Evolutionary conservation across 352 stramenopile genomes (phyloP), one percentile per base, ranked within the genome.

Genomic region (Phytophthora vignae): DNA sequence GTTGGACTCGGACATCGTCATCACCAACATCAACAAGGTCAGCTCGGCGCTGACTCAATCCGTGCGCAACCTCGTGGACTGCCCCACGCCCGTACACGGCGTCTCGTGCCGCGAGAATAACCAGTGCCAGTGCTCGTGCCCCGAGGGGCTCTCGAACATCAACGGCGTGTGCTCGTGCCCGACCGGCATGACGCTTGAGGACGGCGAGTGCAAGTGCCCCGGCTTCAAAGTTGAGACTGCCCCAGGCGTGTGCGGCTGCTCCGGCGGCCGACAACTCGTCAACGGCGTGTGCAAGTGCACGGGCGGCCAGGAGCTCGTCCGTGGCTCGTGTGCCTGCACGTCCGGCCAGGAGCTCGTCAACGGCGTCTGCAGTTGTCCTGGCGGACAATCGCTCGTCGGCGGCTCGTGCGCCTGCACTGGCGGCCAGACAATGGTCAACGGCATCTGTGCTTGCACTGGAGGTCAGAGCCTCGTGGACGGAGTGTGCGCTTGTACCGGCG

Each of bases 1-100:
- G 3, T 17, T 60, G 22, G 36, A 50, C 14, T 60, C 50, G 1
- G 60, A 67, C 36, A 55, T 67, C 14, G 60, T 67, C 21, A 36
- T 67, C 22, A 19, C 49, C 22, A 59, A 25, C 4, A 17, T 67
- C 14, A 54, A 21, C 15, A 25, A 36, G 15, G 6, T 55, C 25
- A 46, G 40, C 10, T n/a, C 9, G 15, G 12, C n/a, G 31, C 57
- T 67, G n/a, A 25, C 60, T 6, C 27, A 33, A n/a, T 29, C 19
- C 8, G 29, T 67, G n/a, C 46, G 48, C 29, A 44, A 67, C 22
- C 2, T 42, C 6, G 22, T 67, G 2, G 60, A 67, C 36, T 67
- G 60, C 60, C 60, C 60, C 21, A 55, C 60, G 3, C 60, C 60
- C 17, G n/a, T 60, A 4, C 21, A 59, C 15, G 46, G 49, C 17